These are phyloP conservation scores for Escovopsis sp. DNA, from an alignment of 2,329 filamentous ascomycete species.

Conservation along the genomic window DNA sequence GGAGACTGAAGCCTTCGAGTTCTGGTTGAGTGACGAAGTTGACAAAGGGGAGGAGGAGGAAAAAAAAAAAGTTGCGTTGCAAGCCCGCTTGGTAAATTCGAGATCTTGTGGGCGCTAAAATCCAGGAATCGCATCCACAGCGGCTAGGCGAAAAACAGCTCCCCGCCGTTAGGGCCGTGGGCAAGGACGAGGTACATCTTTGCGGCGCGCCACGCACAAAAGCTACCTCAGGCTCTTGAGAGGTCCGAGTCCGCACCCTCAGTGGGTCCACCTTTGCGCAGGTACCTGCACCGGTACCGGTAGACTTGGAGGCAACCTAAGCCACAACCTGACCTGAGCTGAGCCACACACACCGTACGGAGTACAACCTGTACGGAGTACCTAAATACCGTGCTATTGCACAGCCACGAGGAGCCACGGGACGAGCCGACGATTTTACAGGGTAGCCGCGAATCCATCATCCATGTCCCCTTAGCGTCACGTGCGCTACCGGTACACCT, in stretches of 20 bases:
- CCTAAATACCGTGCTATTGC: too few relatives aligned
- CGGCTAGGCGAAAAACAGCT: conserved; percentile 12
- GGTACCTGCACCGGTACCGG: too few relatives aligned
- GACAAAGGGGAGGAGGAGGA: too few relatives aligned
- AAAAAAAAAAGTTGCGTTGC: conserved; percentile 13
- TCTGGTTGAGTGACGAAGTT: conserved; percentile 30
- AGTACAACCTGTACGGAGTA: too few relatives aligned
- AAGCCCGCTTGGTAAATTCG: conserved; percentile 13
- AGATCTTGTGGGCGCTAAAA: conserved; percentile 21
- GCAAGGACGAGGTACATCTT: neutral
- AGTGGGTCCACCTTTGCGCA: too few relatives aligned
- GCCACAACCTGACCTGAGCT: too few relatives aligned
- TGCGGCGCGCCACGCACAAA: neutral
- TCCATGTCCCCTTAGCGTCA: too few relatives aligned
- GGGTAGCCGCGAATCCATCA: too few relatives aligned
- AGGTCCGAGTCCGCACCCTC: too few relatives aligned
- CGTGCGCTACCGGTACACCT: too few relatives aligned
- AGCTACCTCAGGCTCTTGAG: neutral
- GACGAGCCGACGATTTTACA: neutral
- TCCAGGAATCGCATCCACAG: neutral
- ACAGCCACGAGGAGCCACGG: conserved; percentile 2
- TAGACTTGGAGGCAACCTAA: too few relatives aligned
- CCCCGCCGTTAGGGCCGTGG: conserved; percentile 11
- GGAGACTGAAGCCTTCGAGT: conserved; percentile 99
- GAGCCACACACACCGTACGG: too few relatives aligned